Evolutionary conservation across 2,329 filamentous ascomycete genomes (phyloP), one percentile per base, ranked within the genome.

Genomic region (Juglanconis oblonga): DNA sequence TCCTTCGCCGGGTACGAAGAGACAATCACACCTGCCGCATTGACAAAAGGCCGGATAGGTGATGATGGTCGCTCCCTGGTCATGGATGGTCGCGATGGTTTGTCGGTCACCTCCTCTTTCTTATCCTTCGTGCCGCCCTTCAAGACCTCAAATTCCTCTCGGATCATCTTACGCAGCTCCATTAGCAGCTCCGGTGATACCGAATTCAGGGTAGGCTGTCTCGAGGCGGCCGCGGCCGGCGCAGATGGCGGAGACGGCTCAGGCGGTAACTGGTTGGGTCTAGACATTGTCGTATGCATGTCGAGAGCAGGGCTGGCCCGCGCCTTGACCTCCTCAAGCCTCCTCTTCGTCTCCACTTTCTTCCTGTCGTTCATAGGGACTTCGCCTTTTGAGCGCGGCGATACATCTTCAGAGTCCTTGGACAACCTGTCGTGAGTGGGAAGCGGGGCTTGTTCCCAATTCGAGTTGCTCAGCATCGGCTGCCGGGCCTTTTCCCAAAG

Each of bases 111-210:
- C 17, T 53, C 60, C 3, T 45, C 35, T 10, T 36, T 52, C 32
- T n/a, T 33, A 7, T 60, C 51, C 13, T n/a, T 52, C 29, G 13
- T 35, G n/a, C 52, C 50, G 1, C 54, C 61, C n/a, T 60, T 60
- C 17, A 62, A 32, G 44, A 56, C 50, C 40, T 62, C 57, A 29
- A 62, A 47, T 44, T 69, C 67, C 42, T 68, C 65, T 33, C 65
- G 62, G 49, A 69, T 65, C 13, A 67, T 65, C 52, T 63, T 66
- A n/a, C 62, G 61, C 52, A 68, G 33, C 31, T 67, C 66, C 11
- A 58, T 60, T 38, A 67, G 29, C 42, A 66, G 56, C 24, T 66
- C 58, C 3, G 65, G 61, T 1, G 67, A 55, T 36, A 62, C 53
- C 13, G 61, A 48, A 29, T 35, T 57, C 32, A 56, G 14, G n/a